phyloP scores from a whole-genome alignment of 2,329 filamentous ascomycete species.

The Colletotrichum lupini region DNA sequence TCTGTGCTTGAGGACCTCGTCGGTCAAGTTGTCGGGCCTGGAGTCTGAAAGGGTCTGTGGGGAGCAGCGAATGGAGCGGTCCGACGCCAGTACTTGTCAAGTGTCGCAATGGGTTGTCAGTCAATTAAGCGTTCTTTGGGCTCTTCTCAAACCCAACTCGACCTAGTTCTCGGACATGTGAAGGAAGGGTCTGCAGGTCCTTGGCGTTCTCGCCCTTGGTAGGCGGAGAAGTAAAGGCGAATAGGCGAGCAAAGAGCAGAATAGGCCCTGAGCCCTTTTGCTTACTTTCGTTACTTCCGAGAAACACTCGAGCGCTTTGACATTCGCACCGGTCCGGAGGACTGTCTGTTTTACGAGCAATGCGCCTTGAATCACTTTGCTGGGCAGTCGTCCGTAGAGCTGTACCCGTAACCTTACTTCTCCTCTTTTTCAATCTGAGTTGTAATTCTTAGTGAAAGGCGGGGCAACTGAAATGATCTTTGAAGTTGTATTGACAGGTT shows the following conservation, averaged over 20 bases:
- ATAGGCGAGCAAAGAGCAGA: neutral
- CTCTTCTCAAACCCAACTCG: neutral
- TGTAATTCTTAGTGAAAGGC: neutral
- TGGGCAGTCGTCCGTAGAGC: neutral
- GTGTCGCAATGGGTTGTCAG: neutral
- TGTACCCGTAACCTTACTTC: neutral
- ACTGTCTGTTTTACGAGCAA: neutral
- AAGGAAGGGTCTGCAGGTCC: neutral
- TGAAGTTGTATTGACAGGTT: neutral
- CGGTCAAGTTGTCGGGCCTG: slow-evolving; percentile 23
- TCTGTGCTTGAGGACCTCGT: slow-evolving; percentile 25
- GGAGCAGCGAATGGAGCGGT: neutral
- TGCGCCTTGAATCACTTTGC: neutral
- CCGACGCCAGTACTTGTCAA: neutral
- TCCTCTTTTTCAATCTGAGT: neutral
- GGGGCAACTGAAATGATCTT: neutral
- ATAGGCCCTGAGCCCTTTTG: neutral
- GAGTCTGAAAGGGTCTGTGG: slow-evolving; percentile 22
- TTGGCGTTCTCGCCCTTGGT: neutral
- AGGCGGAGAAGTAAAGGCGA: neutral
- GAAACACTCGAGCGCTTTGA: neutral
- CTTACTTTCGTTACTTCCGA: neutral
- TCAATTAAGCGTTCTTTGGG: neutral
- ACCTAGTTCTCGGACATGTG: neutral
- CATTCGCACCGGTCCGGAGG: neutral